Conservation (phyloP, 2,329 filamentous ascomycete genomes). For the Penicillium brasilianum region DNA sequence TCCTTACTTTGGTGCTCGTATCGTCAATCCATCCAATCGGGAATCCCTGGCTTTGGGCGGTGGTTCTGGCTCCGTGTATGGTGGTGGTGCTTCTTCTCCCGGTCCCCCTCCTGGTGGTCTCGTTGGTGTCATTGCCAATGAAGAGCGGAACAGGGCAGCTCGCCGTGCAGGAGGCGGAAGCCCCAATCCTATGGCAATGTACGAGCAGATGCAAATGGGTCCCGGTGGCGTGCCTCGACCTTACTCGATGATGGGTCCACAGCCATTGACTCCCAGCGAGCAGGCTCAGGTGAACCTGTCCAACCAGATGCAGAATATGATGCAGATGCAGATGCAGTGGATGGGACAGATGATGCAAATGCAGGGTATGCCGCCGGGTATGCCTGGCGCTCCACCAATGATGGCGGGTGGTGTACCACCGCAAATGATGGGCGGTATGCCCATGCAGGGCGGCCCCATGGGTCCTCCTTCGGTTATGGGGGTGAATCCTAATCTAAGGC, state of each 20-base stretch:
- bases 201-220: slow-evolving; percentile 25
- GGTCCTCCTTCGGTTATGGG: slow-evolving; percentile 32
- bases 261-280: slow-evolving; percentile 62
- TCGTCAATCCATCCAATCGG: slow-evolving; percentile 73
- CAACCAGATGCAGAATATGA: slow-evolving; percentile 83
- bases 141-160: slow-evolving; percentile 79
- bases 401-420: slow-evolving; percentile 35
- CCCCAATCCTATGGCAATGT: slow-evolving; percentile 66
- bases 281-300: slow-evolving; percentile 80
- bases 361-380: slow-evolving; percentile 29
- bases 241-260: slow-evolving; percentile 42
- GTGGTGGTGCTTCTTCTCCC: slow-evolving; percentile 45
- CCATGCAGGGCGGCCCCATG: slow-evolving; percentile 15
- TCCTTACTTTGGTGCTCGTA: slow-evolving; percentile 78
- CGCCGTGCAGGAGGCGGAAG: slow-evolving; percentile 67
- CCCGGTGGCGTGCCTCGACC: slow-evolving; percentile 41
- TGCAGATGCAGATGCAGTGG: slow-evolving; percentile 94
- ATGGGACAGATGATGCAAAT: slow-evolving; percentile 74
- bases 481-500: slow-evolving; percentile 43
- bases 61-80: slow-evolving; percentile 52
- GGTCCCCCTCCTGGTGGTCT: slow-evolving; percentile 69
- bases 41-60: slow-evolving; percentile 76
- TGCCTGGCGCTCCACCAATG: slow-evolving; percentile 36
- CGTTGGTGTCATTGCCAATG: slow-evolving; percentile 84
- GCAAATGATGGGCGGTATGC: slow-evolving; percentile 26